Evolutionary conservation across 2,329 filamentous ascomycete genomes (phyloP).

Genomic region (Apiospora phragmitis): DNA sequence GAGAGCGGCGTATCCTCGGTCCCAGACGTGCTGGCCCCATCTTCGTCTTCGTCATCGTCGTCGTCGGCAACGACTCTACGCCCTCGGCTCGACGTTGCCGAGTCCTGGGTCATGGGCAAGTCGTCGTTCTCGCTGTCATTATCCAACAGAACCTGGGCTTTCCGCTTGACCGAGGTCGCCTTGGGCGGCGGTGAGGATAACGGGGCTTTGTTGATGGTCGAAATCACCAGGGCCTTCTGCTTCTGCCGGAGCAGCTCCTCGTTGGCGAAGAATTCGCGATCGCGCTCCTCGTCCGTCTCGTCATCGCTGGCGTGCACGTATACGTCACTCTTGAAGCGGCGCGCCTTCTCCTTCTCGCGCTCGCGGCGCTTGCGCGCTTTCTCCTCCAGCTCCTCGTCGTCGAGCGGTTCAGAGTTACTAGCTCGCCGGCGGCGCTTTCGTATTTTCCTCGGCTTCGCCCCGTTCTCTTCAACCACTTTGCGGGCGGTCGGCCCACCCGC

Average conservation of each 20-base stretch:
- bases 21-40: conserved; percentile 28
- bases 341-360: conserved; percentile 73
- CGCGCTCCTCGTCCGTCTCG: conserved; percentile 77
- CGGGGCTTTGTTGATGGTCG: conserved; percentile 11
- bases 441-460: conserved; percentile 51
- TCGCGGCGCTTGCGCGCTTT: conserved; percentile 62
- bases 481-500: conserved; percentile 63
- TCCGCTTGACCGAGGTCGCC: conserved; percentile 31
- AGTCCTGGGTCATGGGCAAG: conserved; percentile 23
- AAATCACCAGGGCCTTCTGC: conserved; percentile 37
- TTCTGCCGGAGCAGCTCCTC: conserved; percentile 67
- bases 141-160: conserved; percentile 23
- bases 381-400: conserved; percentile 66
- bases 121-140: conserved; percentile 30
- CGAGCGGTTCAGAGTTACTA: conserved; percentile 45
- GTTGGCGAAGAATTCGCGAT: conserved; percentile 71
- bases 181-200: background rate
- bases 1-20: conserved; percentile 40
- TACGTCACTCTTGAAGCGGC: conserved; percentile 80
- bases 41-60: conserved; percentile 34
- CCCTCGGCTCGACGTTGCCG: conserved; percentile 18
- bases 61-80: conserved; percentile 20
- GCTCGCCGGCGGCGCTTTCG: conserved; percentile 52
- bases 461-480: conserved; percentile 50
- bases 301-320: conserved; percentile 86